Evolutionary conservation across 306 rosid genomes (phyloP).

Genomic region (Inga leiocalycina): DNA sequence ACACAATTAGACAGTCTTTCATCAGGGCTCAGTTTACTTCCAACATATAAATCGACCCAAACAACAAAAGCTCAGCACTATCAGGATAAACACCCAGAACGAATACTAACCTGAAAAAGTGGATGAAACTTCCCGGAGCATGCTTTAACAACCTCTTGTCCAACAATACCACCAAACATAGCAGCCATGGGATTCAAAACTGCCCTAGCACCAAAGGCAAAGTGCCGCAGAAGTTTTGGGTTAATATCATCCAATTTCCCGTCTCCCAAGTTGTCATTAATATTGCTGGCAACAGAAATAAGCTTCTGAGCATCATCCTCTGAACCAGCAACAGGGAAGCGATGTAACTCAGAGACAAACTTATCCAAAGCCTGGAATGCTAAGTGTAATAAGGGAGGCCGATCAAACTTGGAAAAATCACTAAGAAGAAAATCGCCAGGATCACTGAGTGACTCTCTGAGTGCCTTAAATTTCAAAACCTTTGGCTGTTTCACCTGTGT

Average conservation of each 20-base stretch:
- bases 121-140: constrained; percentile 99
- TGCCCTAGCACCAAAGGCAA: constrained; percentile 93
- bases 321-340: constrained; percentile 78
- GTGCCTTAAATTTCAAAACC: constrained; percentile 73
- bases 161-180: constrained; percentile 98
- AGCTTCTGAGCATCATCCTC: constrained; percentile 83
- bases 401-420: constrained; percentile 88
- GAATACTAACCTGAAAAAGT: constrained; percentile 68
- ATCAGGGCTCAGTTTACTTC: not conserved
- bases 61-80: not conserved
- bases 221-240: constrained; percentile 70
- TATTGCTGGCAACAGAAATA: constrained; percentile 51
- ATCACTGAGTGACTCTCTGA: constrained; percentile 66
- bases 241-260: constrained; percentile 70
- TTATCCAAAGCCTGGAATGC: constrained; percentile 85
- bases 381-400: constrained; percentile 75
- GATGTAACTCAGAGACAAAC: constrained; percentile 59
- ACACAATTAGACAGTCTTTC: not conserved
- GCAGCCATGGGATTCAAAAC: constrained; percentile 98
- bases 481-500: constrained; percentile 87
- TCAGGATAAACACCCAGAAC: not conserved
- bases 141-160: constrained; percentile 96
- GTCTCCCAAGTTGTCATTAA: constrained; percentile 65
- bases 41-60: not conserved
- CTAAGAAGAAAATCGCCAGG: constrained; percentile 89